Evolutionary conservation across 345 rosid species (phyloP).

Genomic region (Balakata baccata): DNA sequence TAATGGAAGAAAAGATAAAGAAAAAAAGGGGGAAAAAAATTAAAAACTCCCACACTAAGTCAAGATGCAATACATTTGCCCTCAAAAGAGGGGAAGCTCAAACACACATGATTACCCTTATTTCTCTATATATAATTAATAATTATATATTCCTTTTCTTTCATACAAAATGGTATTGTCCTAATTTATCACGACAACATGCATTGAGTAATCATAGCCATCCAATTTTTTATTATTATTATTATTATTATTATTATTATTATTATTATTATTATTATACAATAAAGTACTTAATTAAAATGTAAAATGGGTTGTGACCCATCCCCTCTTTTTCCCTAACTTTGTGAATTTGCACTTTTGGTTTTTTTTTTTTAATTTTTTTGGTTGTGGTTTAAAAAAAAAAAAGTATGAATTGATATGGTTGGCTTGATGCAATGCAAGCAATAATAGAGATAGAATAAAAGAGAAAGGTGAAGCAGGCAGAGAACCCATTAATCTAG

Average conservation of each 20-base stretch:
- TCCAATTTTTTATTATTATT: conserved; percentile 9
- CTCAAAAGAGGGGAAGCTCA: conserved; percentile 35
- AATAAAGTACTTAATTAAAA: conserved; percentile 2
- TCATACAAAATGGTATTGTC: conserved; percentile 10
- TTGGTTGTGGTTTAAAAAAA: conserved; percentile 22
- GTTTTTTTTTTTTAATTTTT: conserved; percentile 12
- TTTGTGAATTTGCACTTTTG: conserved; percentile 16
- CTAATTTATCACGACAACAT: conserved; percentile 29
- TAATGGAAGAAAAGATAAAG: not conserved
- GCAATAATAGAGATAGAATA: conserved; percentile 34
- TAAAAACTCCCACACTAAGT: conserved; percentile 10
- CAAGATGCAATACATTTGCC: conserved; percentile 32
- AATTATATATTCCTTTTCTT: not conserved
- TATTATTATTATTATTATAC: not conserved
- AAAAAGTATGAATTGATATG: conserved; percentile 9
- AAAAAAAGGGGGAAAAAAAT: not conserved
- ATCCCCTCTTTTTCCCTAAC: not conserved
- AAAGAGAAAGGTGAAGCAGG: not conserved
- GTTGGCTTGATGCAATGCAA: conserved; percentile 22
- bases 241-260: not conserved
- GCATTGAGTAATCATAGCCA: conserved; percentile 22
- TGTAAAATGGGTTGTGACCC: conserved; percentile 15
- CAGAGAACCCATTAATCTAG: conserved; percentile 12
- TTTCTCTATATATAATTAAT: not conserved
- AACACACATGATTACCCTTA: conserved; percentile 26